Evolutionary conservation across 805 yeast genomes (phyloP), one percentile per base, ranked within the genome.

Genomic region (Teunomyces lycoperdinae): DNA sequence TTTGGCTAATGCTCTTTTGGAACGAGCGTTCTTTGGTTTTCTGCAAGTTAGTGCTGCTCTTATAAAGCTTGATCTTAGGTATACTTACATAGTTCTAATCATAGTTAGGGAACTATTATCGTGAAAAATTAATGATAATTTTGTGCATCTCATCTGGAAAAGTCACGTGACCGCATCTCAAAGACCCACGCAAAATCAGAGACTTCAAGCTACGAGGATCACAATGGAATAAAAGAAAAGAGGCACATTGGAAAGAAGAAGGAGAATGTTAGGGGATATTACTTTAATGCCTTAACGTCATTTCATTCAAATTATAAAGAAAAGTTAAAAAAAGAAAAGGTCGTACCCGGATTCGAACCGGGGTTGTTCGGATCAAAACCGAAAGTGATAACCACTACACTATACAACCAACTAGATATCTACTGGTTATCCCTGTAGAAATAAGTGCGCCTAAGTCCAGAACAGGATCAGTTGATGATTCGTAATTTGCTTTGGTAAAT

Each of bases 1-100:
- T 60, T 87, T 86, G 53, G 90, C 96, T 54, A 91, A 65, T 5
- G 96, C 98, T 69, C 99, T 83, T 74, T 94, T 94, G 47, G 97
- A 81, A 63, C 98, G 89, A 46, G 96, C 96, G 63, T 85, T 94
- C 73, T 90, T 91, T 32, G 99, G 98, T 57, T 89, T 85, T 40
- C 85, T 73, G 31, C 7, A 5, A 2, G 55, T 50, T 53, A 61
- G 64, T 63, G 43, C 6, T 13, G 11, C 13, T n/a, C 32, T 27
- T 9, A 4, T n/a, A 5, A 20, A 42, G 27, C 11, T 3, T 27
- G 32, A 16, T 8, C 17, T 5, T 17, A 11, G 20, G 8, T 9
- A 16, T 48, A 66, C 71, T 51, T 66, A 66, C 70, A 67, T 55
- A 49, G 73, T 68, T 61, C 71, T 67, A 56, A 68, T 68, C 73